These are phyloP conservation scores for Cerioporus squamosus DNA, from an alignment of 1,284 basidiomycete genomes.

Conservation along the genomic window DNA sequence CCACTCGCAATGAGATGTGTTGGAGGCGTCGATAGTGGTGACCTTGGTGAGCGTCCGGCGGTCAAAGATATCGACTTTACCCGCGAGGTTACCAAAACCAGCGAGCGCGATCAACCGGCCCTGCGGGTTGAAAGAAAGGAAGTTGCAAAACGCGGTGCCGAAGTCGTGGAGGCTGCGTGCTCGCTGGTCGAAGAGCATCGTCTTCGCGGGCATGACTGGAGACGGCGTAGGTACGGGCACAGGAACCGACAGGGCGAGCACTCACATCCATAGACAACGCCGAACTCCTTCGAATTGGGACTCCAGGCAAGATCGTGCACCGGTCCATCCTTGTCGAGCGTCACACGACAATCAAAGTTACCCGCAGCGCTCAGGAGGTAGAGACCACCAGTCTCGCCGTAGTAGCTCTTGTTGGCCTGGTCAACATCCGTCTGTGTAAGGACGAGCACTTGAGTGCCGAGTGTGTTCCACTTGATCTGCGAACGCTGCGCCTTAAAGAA, in stretches of 20 bases:
- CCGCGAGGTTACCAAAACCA: constrained; percentile 96
- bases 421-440: constrained; percentile 97
- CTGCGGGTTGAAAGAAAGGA: constrained; percentile 95
- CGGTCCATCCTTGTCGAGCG: constrained; percentile 95
- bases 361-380: constrained; percentile 96
- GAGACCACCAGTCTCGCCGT: constrained; percentile 92
- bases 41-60: constrained; percentile 86
- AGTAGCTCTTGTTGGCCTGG: constrained; percentile 96
- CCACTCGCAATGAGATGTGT: constrained; percentile 95
- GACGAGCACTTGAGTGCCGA: constrained; percentile 87
- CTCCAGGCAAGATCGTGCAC: constrained; percentile 98
- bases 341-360: constrained; percentile 92
- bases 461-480: constrained; percentile 95
- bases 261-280: constrained; percentile 95
- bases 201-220: constrained; percentile 93
- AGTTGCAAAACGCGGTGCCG: constrained; percentile 88
- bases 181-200: constrained; percentile 89
- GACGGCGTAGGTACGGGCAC: neutral
- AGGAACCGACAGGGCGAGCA: constrained; percentile 19
- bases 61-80: constrained; percentile 93
- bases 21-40: constrained; percentile 88
- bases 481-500: constrained; percentile 98
- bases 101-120: constrained; percentile 88
- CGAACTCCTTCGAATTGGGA: constrained; percentile 97
- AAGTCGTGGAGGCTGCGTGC: constrained; percentile 92